Evolutionary conservation across 805 yeast genomes (phyloP), one percentile per base, ranked within the genome.

Genomic region (Metschnikowia lunata): DNA sequence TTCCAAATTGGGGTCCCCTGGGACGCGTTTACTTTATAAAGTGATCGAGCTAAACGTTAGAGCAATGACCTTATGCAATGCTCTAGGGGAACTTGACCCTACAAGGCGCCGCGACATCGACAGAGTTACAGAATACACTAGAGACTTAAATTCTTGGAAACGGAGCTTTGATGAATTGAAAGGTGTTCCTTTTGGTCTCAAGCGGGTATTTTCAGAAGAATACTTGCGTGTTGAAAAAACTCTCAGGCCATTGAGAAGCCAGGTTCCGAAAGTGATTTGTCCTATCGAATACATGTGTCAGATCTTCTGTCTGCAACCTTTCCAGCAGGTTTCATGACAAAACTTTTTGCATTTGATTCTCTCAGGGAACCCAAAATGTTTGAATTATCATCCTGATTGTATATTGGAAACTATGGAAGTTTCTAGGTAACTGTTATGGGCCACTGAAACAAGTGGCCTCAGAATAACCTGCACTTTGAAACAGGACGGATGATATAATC

Each of bases 11-110:
- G 35, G 7, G 6, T 29, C 30, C 7, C 43, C 43, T 6, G 43
- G 43, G 7, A 35, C 29, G 13, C 38, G 37, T 7, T 8, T 40
- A 12, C 39, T 40, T 12, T 40, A 40, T 26, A 40, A 40, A 35
- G 26, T 30, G 12, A 30, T 34, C 9, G 43, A 40, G 30, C 35
- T 40, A 34, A 34, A 34, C 13, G 37, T 40, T 18, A 30, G 43
- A 7, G 12, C 28, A n/a, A 13, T 30, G 18, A 35, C 26, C 4
- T n/a, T 40, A 4, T 26, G 18, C 12, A 30, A 40, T 30, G 12
- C 26, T 7, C 14, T 23, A 11, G 43, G 43, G 6, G 10, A 18
- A n/a, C 26, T 40, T 6, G 43, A 40, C 26, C 13, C 11, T 4
- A 15, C 11, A 11, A 13, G 8, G 10, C 7, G 8, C 3, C 14